These are phyloP conservation scores for Drechmeria coniospora DNA, from an alignment of 2,329 filamentous ascomycete species.

Conservation along the genomic window DNA sequence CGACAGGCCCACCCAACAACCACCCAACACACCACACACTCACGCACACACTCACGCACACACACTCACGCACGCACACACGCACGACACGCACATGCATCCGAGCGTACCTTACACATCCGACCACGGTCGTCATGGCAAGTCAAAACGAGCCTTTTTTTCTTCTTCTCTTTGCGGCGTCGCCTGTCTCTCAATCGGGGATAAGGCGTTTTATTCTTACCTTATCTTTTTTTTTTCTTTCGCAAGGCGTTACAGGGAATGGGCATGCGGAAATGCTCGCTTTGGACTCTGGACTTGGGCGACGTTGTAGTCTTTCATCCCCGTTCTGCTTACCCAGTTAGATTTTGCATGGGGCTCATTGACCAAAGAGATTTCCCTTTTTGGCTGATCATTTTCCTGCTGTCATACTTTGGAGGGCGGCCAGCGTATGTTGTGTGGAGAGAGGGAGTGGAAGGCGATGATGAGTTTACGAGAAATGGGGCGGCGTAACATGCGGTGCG, in stretches of 20 bases:
- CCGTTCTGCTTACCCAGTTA: too few relatives aligned
- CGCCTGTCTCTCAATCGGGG: constrained; percentile 4
- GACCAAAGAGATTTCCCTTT: constrained; percentile 8
- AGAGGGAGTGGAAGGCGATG: background rate
- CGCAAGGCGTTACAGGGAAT: constrained; percentile 17
- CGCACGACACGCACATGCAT: constrained; percentile 2
- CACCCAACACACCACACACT: constrained; percentile 2
- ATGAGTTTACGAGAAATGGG: too few relatives aligned
- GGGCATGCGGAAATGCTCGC: constrained; percentile 8
- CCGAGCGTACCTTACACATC: constrained; percentile 1
- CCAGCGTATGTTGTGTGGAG: background rate
- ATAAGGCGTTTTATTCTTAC: too few relatives aligned
- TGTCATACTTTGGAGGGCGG: background rate
- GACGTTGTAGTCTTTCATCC: constrained; percentile 8
- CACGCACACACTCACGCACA: constrained; percentile 2
- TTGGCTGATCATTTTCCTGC: too few relatives aligned
- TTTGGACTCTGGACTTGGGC: constrained; percentile 8
- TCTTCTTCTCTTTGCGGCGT: constrained; percentile 7
- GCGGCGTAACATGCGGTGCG: too few relatives aligned
- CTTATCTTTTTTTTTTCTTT: too few relatives aligned
- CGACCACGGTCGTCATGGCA: constrained; percentile 3
- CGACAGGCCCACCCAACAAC: background rate
- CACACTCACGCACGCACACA: constrained; percentile 1
- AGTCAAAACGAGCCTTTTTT: constrained; percentile 5
- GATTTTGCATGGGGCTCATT: constrained; percentile 13